Base-by-base conservation (phyloP, 768 basidiomycete species). In the Boletus eberwhitei region DNA sequence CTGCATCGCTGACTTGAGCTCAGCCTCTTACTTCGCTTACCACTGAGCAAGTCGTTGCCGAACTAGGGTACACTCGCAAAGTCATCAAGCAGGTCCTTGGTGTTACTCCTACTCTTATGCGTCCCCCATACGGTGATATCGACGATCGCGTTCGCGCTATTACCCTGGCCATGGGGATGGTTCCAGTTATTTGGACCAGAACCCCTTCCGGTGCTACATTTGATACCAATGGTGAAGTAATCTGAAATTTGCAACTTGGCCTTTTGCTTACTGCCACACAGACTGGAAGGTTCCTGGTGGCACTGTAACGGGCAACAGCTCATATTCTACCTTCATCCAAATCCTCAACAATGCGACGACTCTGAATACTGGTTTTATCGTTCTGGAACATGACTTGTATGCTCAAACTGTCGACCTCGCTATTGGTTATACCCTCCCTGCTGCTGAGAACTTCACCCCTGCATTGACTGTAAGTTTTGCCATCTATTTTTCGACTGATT, bases 101-200 rank as follows among this genome's bases (percentile, higher is more conserved):
- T 59, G 85, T 91, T 26, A 87, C 88, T 1, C 90, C 90, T 0
- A 86, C 79, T 9, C 81, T 81, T 5, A 88, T 88, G 88, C 83
- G 90, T 53, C 85, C 90, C 39, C 90, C 90, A 40, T 91, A 78
- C 59, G 90, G 90, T 63, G 90, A 93, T 64, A 88, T 92, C 29
- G 94, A 98, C 68, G 88, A 93, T 73, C 92, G 95, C 63, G 93
- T 98, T 43, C 89, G 96, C 57, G 88, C 87, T 38, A 93, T 98
- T 68, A 75, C 86, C 19, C 70, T 91, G 50, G 91, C 93, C 31
- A 96, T 98, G 95, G 93, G 93, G 42, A 73, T 98, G 73, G 75
- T 85, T 12, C 91, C 96, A 26, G 84, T 97, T 65, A 88, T 96
- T 68, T 98, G 95, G 95, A 90, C 92, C 32, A 75, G 78, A 12